A percentile compares a stretch with the other conserved stretches of the same genome.
Evolutionary conservation across 2,329 filamentous ascomycete species (phyloP).

Genomic region (Exophiala aquamarina): DNA sequence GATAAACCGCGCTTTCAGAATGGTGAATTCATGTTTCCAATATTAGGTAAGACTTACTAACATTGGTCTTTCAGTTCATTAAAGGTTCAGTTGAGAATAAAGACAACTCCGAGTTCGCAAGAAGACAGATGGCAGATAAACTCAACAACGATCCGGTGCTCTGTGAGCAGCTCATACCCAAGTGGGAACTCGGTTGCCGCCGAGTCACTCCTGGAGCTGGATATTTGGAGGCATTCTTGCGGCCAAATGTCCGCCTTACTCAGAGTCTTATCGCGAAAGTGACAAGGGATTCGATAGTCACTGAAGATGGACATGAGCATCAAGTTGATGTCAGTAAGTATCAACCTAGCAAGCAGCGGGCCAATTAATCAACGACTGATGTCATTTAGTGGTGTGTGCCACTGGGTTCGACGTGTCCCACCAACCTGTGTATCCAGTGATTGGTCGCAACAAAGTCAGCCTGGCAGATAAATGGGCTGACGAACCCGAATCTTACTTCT

Average conservation of each 20-base stretch:
- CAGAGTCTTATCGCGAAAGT: constrained; percentile 37
- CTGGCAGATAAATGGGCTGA: constrained; percentile 43
- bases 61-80: neutral
- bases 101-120: constrained; percentile 6
- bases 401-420: constrained; percentile 39
- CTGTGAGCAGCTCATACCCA: constrained; percentile 22
- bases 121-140: constrained; percentile 9
- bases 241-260: constrained; percentile 36
- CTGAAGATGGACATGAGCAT: neutral
- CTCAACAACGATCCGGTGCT: constrained; percentile 24
- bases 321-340: constrained; percentile 1
- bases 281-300: constrained; percentile 26
- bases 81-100: constrained; percentile 8
- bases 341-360: too few relatives aligned
- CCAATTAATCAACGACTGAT: neutral
- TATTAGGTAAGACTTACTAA: neutral
- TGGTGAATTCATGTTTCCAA: constrained; percentile 4
- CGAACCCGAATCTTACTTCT: constrained; percentile 46
- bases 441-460: constrained; percentile 30
- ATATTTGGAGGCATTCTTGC: constrained; percentile 48
- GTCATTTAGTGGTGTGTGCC: constrained; percentile 32
- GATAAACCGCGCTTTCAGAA: constrained; percentile 16
- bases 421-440: constrained; percentile 44
- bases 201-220: constrained; percentile 51
- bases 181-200: constrained; percentile 40